Evolutionary conservation across 148 eudicot genomes (phyloP).

Genomic region (Heliamphora exappendiculata): DNA sequence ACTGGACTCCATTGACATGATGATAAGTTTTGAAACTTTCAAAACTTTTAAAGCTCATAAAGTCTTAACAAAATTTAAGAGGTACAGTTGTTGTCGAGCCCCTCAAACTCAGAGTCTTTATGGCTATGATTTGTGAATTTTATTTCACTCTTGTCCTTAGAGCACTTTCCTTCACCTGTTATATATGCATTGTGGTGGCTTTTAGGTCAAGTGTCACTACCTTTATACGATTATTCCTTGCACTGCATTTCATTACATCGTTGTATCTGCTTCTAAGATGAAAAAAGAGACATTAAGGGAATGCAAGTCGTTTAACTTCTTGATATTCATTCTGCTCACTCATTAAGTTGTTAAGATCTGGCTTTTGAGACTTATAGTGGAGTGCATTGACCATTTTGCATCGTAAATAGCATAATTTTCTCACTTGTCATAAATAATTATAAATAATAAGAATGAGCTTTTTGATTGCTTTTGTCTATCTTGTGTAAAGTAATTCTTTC

Average conservation of each 20-base stretch:
- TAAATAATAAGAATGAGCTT: not conserved
- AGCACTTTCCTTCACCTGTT: not conserved
- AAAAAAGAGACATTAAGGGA: not conserved
- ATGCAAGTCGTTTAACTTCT: not conserved
- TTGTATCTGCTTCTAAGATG: not conserved
- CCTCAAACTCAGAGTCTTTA: not conserved
- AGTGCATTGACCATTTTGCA: not conserved
- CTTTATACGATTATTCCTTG: not conserved
- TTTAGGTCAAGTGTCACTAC: not conserved
- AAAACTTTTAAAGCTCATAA: too few species aligned
- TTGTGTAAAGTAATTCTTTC: not conserved
- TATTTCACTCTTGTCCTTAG: not conserved
- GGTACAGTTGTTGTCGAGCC: not conserved
- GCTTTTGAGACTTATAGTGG: too few species aligned
- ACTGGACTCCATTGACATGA: too few species aligned
- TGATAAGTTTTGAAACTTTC: too few species aligned
- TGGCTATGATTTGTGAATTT: not conserved
- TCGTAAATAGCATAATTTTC: not conserved
- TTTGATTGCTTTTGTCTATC: constrained; percentile 6
- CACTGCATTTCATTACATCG: not conserved
- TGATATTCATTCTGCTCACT: not conserved
- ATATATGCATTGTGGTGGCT: not conserved
- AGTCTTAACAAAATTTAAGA: too few species aligned
- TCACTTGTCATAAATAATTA: not conserved
- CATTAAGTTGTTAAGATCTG: not conserved